Evolutionary conservation across 495 filamentous ascomycete genomes (phyloP).

Genomic region (Schizothecium vesticola): DNA sequence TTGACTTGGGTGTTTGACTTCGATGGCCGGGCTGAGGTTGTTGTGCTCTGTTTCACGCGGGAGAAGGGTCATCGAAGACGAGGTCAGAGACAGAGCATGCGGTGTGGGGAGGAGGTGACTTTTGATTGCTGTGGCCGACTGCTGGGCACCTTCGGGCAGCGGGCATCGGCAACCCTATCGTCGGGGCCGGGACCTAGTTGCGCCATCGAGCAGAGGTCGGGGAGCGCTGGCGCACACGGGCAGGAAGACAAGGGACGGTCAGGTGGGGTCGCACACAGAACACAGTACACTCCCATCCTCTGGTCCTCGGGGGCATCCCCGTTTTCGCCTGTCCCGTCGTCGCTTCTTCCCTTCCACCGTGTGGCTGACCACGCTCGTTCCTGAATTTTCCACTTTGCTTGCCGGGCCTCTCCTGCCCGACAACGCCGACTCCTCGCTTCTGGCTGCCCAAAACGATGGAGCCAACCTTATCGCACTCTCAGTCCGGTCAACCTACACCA

Average conservation of each 20-base stretch:
- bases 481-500: not conserved
- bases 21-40: not conserved
- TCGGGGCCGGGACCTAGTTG: not conserved
- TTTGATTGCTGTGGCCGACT: not conserved
- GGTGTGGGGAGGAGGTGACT: not conserved
- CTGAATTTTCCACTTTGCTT: not conserved
- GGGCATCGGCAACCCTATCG: not conserved
- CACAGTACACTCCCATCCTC: too few species aligned
- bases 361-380: not conserved
- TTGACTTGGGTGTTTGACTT: not conserved
- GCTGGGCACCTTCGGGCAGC: not conserved
- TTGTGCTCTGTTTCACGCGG: not conserved
- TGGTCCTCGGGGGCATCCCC: not conserved
- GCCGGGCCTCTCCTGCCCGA: not conserved
- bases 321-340: not conserved
- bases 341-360: not conserved
- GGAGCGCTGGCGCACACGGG: not conserved
- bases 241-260: not conserved
- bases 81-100: not conserved
- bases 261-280: not conserved
- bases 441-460: not conserved
- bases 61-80: not conserved
- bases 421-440: not conserved
- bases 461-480: not conserved
- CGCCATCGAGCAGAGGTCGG: not conserved